Evolutionary conservation across 176 grass and related monocot species (phyloP).

Genomic region (Pontederia crassipes): DNA sequence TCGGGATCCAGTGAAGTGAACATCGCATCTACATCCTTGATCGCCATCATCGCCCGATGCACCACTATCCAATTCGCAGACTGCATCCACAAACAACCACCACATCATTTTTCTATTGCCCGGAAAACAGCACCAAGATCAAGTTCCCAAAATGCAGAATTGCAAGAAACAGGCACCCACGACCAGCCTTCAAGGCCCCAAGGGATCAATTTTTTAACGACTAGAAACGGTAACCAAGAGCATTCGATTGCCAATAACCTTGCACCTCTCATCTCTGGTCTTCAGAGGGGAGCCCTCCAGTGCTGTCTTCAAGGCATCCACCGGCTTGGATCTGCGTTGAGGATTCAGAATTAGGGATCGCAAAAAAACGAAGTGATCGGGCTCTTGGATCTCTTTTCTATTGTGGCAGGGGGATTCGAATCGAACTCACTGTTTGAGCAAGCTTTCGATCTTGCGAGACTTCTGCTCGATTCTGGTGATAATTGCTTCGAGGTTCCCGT

Average conservation of each 20-base stretch:
- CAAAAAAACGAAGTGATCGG: not conserved
- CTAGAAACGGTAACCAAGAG: not conserved
- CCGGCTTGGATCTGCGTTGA: constrained; percentile 68
- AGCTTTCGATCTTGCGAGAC: constrained; percentile 93
- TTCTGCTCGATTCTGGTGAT: constrained; percentile 90
- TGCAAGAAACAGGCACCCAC: not conserved
- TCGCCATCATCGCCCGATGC: constrained; percentile 93
- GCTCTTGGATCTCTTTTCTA: not conserved
- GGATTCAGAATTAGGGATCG: not conserved
- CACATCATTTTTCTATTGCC: too few relatives aligned
- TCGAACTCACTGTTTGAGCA: constrained; percentile 71
- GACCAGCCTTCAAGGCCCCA: not conserved
- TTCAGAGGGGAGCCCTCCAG: constrained; percentile 83
- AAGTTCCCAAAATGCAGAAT: not conserved
- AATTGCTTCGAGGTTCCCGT: constrained; percentile 90
- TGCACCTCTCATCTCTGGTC: constrained; percentile 95
- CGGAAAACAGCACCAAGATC: not conserved
- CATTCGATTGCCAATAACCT: constrained; percentile 24
- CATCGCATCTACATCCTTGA: constrained; percentile 90
- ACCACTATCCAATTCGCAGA: constrained; percentile 98
- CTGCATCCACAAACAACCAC: constrained; percentile 18
- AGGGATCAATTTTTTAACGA: not conserved
- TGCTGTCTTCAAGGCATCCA: constrained; percentile 92
- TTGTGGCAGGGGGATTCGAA: not conserved
- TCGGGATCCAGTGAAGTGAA: constrained; percentile 82